These are phyloP conservation scores for Glomus cerebriforme DNA, from an alignment of 192 early-diverging fungal genomes.

Conservation along the genomic window DNA sequence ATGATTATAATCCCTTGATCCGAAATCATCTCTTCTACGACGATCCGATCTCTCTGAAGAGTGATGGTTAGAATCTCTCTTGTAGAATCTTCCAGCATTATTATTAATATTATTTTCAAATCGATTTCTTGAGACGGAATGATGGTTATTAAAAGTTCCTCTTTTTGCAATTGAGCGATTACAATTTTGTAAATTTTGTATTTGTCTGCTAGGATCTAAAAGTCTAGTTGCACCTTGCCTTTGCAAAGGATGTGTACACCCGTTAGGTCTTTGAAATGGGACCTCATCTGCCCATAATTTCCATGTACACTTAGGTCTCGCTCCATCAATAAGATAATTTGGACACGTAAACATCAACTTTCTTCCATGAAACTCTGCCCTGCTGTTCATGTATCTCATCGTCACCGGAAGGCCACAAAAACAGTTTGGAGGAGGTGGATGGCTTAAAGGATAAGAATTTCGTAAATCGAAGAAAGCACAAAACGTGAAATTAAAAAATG, in stretches of 20 bases:
- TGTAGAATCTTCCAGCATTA: neutral
- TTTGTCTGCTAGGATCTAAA: constrained; percentile 7
- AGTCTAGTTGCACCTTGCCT: neutral
- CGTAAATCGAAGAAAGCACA: constrained; percentile 28
- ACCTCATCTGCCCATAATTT: constrained; percentile 23
- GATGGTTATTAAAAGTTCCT: neutral
- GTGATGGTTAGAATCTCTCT: neutral
- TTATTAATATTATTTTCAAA: neutral
- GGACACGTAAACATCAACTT: constrained; percentile 31
- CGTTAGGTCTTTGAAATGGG: constrained; percentile 29
- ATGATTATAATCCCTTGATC: neutral
- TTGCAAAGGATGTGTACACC: constrained; percentile 18
- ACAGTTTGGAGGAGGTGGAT: constrained; percentile 30
- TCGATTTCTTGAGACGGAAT: neutral
- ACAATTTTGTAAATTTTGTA: neutral
- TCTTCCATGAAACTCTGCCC: neutral
- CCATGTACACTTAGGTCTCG: constrained; percentile 41
- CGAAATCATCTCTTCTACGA: neutral
- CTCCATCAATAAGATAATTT: constrained; percentile 36
- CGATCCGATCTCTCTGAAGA: neutral
- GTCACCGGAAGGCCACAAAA: constrained; percentile 31
- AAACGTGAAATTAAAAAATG: constrained; percentile 42
- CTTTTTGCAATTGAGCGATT: neutral
- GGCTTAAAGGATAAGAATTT: constrained; percentile 13
- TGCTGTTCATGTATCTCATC: neutral